Base-by-base conservation (phyloP, 202 grass and related monocot species). In the Eragrostis tef region DNA sequence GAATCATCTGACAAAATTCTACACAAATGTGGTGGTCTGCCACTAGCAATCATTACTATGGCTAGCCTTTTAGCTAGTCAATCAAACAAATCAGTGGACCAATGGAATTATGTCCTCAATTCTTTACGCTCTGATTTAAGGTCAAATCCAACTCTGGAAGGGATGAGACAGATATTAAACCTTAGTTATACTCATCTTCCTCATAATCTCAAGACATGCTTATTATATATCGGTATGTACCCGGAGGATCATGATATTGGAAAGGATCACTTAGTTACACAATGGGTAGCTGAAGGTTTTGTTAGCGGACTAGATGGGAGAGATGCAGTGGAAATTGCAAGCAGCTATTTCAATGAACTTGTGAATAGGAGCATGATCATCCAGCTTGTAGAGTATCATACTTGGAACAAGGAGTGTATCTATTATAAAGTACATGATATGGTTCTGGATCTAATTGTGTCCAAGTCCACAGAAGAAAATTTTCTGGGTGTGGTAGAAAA, bases 341-440 rank as follows among this genome's bases (percentile, higher is more conserved):
- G 71, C 5, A 43, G 64, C 36, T 85, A 85, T 68, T 87, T 91
- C 47, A 75, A 75, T 21, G 79, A 91, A 48, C n/a, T 91, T 12
- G 24, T 80, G 12, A 71, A 71, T 19, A 81, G 86, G 13, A 74
- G 68, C 43, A 64, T 88, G 48, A 58, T 74, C 52, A 86, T 91
- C 11, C 57, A 80, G 16, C 24, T 79, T 0, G 70, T 65, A 27
- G 15, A 42, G 13, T 39, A 39, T 39, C 49, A 16, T 57, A 0
- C 3, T 11, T 59, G 7, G 11, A 24, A 17, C n/a, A 11, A 0
- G 11, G 53, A 60, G 53, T 12, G 7, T 59, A 9, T 59, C 13
- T 25, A 44, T 75, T 14, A 75, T 22, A 16, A 11, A 74, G 62
- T 91, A 11, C 77, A 88, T 80, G 72, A 78, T 64, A 52, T 91